Conservation (phyloP, 352 stramenopile genomes). For the Saprolegnia diclina region DNA sequence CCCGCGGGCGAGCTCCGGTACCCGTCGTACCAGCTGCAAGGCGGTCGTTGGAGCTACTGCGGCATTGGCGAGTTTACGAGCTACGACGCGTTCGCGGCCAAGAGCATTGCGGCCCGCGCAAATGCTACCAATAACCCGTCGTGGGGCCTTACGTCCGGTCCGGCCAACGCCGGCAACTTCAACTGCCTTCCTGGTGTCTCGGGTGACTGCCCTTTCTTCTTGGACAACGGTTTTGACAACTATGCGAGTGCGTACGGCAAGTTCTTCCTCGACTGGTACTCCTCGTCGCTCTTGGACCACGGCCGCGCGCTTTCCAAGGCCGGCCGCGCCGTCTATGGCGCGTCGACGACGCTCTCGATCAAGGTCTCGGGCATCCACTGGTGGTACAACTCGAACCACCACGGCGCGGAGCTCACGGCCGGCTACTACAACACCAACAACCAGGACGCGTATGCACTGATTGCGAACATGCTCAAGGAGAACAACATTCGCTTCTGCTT, state of each 20-base stretch:
- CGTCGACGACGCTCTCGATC: background rate
- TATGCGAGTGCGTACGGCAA: slow-evolving; percentile 8
- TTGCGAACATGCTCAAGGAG: slow-evolving; percentile 12
- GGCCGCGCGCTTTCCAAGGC: background rate
- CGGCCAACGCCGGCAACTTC: slow-evolving; percentile 9
- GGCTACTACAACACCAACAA: slow-evolving; percentile 18
- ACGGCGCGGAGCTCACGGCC: slow-evolving; percentile 7
- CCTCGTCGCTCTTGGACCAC: slow-evolving; percentile 5
- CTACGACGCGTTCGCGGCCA: slow-evolving; percentile 6
- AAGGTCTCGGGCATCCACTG: slow-evolving; percentile 21
- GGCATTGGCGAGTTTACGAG: slow-evolving; percentile 12
- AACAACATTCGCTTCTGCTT: slow-evolving; percentile 18
- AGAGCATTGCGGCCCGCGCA: background rate
- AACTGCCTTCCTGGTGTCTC: slow-evolving; percentile 2
- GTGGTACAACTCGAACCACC: background rate
- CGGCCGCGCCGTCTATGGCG: slow-evolving; percentile 4
- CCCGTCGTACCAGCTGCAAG: slow-evolving; percentile 10
- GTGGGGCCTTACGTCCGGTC: background rate
- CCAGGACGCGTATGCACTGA: background rate
- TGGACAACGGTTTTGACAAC: slow-evolving; percentile 8
- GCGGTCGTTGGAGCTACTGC: slow-evolving; percentile 4
- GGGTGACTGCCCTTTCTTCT: slow-evolving; percentile 7
- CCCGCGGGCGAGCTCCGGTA: slow-evolving; percentile 19
- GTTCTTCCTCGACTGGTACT: slow-evolving; percentile 20
- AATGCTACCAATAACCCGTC: background rate